Evolutionary conservation across 345 rosid genomes (phyloP), one percentile per base, ranked within the genome.

Genomic region (Euphorbia lathyris): DNA sequence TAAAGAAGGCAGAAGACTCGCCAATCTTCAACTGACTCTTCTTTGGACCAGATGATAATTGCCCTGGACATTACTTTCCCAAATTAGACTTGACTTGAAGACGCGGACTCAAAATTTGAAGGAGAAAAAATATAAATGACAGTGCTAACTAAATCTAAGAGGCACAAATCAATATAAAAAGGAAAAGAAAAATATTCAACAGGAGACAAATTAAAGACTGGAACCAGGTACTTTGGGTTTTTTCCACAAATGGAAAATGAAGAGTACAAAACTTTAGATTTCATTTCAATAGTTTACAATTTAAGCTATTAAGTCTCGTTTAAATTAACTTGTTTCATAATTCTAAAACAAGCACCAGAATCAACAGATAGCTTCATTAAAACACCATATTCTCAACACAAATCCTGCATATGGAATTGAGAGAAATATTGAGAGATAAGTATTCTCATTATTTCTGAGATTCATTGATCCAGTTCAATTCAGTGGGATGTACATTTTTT

Each of bases 1-100:
- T 88, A 68, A 91, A 92, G 85, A 95, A 95, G 66, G 99, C 99
- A 12, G 99, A 95, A 2, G 99, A 95, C 77, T 82, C 95, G 7
- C 97, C 99, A 65, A 88, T 81, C 83, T 81, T 83, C 64, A 87
- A 81, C 74, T 88, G 83, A 74, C 92, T 87, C 79, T 88, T 91
- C 86, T 80, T 91, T 40, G 99, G 99, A 27, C 78, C 88, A 68
- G 84, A 79, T 65, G 83, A 79, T 76, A 83, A 77, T 83, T 86
- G 89, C 38, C 79, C 99, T 88, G 91, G 74, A 77, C 17, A 73
- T 62, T 10, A 32, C 7, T 60, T 29, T 30, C 4, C 60, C 27
- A 60, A 74, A 68, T 57, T 62, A 55, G 60, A 42, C 3, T 20
- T 30, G 32, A 12, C 23, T 8, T 9, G 26, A 63, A 20, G 52